phyloP scores from a whole-genome alignment of 129 eudicot genomes.

The Arctium lappa region DNA sequence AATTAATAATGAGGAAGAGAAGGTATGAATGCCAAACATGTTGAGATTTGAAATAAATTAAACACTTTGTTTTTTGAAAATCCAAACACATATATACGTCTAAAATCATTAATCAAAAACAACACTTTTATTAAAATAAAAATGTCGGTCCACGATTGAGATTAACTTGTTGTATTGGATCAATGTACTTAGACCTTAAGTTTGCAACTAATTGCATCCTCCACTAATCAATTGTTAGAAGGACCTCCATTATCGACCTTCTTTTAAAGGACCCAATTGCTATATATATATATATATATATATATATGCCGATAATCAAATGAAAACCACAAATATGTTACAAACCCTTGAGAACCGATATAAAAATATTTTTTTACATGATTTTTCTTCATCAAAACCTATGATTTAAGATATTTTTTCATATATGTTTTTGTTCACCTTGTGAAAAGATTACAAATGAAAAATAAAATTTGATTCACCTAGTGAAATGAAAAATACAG shows the following conservation, averaged over 20 bases:
- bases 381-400: too few species aligned
- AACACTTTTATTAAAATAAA: not conserved
- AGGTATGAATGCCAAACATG: not conserved
- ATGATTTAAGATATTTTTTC: too few species aligned
- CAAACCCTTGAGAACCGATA: too few species aligned
- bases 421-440: too few species aligned
- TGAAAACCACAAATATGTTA: too few species aligned
- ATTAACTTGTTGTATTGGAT: not conserved
- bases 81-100: not conserved
- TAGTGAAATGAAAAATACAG: too few species aligned
- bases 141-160: not conserved
- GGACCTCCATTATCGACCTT: not conserved
- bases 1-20: not conserved
- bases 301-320: too few species aligned
- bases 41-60: not conserved
- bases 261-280: not conserved
- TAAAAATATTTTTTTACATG: too few species aligned
- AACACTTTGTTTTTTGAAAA: not conserved
- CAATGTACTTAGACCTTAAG: slow-evolving; percentile 2
- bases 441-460: too few species aligned
- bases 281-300: not conserved
- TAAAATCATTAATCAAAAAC: not conserved
- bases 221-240: slow-evolving; percentile 1
- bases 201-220: slow-evolving; percentile 3
- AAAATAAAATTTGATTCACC: too few species aligned